Base-by-base conservation (phyloP, 1,139 yeast species). In the Pichia sp. region DNA sequence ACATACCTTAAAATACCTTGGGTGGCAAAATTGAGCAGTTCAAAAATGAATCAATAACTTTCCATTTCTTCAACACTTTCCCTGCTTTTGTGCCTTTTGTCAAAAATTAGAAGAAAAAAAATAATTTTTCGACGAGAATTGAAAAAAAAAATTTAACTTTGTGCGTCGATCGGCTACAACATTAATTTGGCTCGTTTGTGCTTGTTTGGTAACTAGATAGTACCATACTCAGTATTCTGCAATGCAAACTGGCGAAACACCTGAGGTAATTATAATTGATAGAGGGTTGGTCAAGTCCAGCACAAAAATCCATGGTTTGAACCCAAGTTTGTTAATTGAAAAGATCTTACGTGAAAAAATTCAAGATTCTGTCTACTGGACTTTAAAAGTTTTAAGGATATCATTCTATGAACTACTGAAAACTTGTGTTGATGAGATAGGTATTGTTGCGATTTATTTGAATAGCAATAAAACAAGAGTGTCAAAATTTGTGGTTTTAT, bases 331-430 rank as follows among this genome's bases (percentile, higher is more conserved):
- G 48, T 64, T 82, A 39, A 68, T 85, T 7, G 92, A 84, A 59
- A 81, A 84, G 50, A 84, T 85, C 51, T 68, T 81, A 27, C 68
- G 89, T 46, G 88, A 84, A 56, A 68, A 86, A 36, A 80, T 85
- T 11, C 75, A 76, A 45, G 90, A 82, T 56, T 77, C 85, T 1
- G 59, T 80, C 7, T 85, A 83, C 62, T 85, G 85, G 76, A 82
- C 83, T 53, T 80, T 77, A 55, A 68, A 76, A 51, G 77, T 86
- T 48, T 78, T 74, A 54, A 73, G 78, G 18, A 70, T 85, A 48
- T 79, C 80, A 52, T 82, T 68, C 60, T 78, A 65, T 51, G 78
- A 70, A 47, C 73, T 73, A 60, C 68, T 72, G 41, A 73, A 65
- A 62, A 79, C 64, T 61, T 54, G 62, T 55, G 52, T 44, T 0